Conservation (phyloP, 306 rosid species). For the Citrullus mucosospermus region DNA sequence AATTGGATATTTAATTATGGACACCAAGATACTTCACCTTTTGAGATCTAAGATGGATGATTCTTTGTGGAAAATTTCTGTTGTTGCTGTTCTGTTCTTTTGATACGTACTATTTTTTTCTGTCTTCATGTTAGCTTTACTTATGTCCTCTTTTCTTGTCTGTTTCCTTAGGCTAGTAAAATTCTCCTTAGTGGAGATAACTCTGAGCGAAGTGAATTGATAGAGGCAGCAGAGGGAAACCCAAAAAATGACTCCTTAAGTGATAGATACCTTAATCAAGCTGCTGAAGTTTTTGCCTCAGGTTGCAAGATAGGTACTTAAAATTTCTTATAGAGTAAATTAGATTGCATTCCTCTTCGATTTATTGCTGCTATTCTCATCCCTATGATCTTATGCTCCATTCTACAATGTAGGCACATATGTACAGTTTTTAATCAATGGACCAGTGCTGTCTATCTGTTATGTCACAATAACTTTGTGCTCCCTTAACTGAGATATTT, state of each 20-base stretch:
- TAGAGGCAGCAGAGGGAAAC: conserved; percentile 59
- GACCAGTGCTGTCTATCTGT: neutral
- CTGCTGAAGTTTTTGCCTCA: conserved; percentile 36
- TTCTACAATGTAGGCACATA: neutral
- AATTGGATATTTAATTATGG: neutral
- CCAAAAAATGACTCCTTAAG: conserved; percentile 36
- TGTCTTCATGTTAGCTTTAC: conserved; percentile 8
- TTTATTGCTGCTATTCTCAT: neutral
- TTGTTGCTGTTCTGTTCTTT: neutral
- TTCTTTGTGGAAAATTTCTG: neutral
- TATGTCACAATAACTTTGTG: neutral
- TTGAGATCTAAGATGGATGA: neutral
- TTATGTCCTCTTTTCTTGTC: conserved; percentile 10
- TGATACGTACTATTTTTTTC: neutral
- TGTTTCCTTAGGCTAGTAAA: conserved; percentile 44
- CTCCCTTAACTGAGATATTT: neutral
- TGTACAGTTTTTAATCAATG: neutral
- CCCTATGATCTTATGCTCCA: neutral
- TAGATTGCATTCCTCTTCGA: neutral
- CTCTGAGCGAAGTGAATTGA: conserved; percentile 53
- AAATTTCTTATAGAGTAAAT: neutral
- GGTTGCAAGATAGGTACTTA: conserved; percentile 39
- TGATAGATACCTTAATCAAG: conserved; percentile 53
- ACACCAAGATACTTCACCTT: neutral
- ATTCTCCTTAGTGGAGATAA: conserved; percentile 53